These are phyloP conservation scores for Sesbania bispinosa DNA, from an alignment of 306 rosid genomes.

Conservation along the genomic window DNA sequence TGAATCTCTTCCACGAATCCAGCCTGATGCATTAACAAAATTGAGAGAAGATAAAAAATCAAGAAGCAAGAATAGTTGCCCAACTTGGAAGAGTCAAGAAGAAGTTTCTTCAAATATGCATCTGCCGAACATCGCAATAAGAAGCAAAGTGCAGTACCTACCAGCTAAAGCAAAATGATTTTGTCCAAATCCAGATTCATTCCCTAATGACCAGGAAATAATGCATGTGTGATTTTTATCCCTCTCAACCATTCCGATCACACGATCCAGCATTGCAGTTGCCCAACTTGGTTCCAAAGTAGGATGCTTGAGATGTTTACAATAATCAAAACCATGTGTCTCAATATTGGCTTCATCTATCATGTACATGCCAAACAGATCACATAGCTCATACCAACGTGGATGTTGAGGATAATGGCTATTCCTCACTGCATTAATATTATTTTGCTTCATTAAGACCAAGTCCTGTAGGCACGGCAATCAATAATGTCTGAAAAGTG, in stretches of 20 bases:
- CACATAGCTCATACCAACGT: conserved; percentile 96
- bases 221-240: conserved; percentile 94
- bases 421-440: conserved; percentile 93
- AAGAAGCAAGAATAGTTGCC: neutral
- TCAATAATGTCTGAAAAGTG: conserved; percentile 7
- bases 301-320: conserved; percentile 78
- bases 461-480: conserved; percentile 60
- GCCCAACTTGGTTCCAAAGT: conserved; percentile 90
- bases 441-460: conserved; percentile 85
- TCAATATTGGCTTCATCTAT: conserved; percentile 98
- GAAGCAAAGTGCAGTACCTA: conserved; percentile 38
- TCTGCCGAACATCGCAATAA: neutral
- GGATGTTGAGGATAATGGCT: conserved; percentile 99
- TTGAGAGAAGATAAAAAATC: neutral
- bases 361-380: conserved; percentile 94
- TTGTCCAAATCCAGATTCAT: conserved; percentile 92
- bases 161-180: conserved; percentile 93
- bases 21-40: conserved; percentile 49
- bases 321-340: conserved; percentile 80
- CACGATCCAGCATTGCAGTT: conserved; percentile 92
- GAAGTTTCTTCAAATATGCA: neutral
- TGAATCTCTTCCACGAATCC: conserved; percentile 88
- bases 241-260: conserved; percentile 96
- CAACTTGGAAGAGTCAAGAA: neutral
- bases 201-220: conserved; percentile 87